These are phyloP conservation scores for Eutrema japonicum DNA, from an alignment of 345 rosid genomes.

Conservation along the genomic window DNA sequence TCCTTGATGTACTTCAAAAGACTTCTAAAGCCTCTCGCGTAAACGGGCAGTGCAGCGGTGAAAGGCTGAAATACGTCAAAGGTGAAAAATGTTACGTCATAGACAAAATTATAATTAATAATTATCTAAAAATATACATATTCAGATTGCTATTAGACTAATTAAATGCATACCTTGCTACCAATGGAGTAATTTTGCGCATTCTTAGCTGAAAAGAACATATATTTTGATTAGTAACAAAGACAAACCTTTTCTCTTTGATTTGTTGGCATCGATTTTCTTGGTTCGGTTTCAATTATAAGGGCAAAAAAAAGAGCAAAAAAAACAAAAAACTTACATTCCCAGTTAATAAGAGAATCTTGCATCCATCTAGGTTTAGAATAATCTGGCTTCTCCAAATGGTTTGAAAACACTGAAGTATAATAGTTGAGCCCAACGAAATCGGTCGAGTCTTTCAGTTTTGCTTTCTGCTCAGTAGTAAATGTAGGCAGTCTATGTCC, in stretches of 20 bases:
- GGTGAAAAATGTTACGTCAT: background rate
- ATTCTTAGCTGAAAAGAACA: conserved; percentile 17
- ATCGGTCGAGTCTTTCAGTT: conserved; percentile 47
- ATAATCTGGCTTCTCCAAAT: conserved; percentile 15
- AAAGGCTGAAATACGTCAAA: conserved; percentile 37
- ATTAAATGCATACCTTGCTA: conserved; percentile 19
- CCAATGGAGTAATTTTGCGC: background rate
- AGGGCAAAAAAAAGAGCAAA: background rate
- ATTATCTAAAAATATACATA: background rate
- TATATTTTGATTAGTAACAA: background rate
- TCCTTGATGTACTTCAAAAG: conserved; percentile 45
- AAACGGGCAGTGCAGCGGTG: conserved; percentile 34
- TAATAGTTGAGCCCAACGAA: conserved; percentile 53
- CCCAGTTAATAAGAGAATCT: conserved; percentile 39
- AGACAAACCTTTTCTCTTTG: background rate
- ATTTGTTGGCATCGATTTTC: background rate
- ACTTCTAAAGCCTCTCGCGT: conserved; percentile 44
- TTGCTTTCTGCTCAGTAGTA: conserved; percentile 35
- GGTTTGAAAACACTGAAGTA: conserved; percentile 33
- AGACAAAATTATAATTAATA: background rate
- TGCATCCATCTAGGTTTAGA: conserved; percentile 34
- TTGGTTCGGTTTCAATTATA: background rate
- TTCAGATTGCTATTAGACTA: background rate
- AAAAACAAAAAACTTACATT: conserved; percentile 34
- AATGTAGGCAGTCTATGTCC: conserved; percentile 49